Evolutionary conservation across 495 filamentous ascomycete species (phyloP).

Genomic region (Neurospora sp.): DNA sequence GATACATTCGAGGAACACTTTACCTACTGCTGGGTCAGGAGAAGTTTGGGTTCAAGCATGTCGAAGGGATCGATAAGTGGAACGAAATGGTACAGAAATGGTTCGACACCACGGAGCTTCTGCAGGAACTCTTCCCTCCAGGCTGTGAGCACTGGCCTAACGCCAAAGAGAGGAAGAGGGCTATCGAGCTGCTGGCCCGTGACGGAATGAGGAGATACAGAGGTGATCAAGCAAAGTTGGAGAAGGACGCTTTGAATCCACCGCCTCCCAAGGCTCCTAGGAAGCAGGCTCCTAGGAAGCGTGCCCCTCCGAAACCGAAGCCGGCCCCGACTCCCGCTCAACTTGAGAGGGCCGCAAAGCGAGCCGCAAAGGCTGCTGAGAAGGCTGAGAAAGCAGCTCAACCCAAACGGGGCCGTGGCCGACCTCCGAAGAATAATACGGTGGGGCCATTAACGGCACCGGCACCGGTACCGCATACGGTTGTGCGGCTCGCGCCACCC

Average conservation of each 20-base stretch:
- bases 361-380: not conserved
- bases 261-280: constrained; percentile 4
- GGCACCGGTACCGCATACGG: not conserved
- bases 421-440: not conserved
- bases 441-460: not conserved
- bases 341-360: not conserved
- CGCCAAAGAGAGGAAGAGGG: constrained; percentile 48
- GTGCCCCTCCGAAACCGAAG: constrained; percentile 1
- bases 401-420: constrained; percentile 1
- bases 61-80: constrained; percentile 64
- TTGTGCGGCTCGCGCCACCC: not conserved
- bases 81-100: constrained; percentile 58
- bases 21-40: constrained; percentile 57
- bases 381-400: not conserved
- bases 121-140: constrained; percentile 47
- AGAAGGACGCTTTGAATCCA: constrained; percentile 35
- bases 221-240: constrained; percentile 35
- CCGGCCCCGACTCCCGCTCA: not conserved
- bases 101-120: constrained; percentile 47
- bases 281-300: not conserved
- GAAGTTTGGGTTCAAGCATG: constrained; percentile 63
- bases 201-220: constrained; percentile 69
- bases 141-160: constrained; percentile 42
- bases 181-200: constrained; percentile 57
- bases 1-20: constrained; percentile 54